A percentile compares a stretch with the other conserved stretches of the same genome.
Evolutionary conservation across 257 asterid species (phyloP).

Genomic region (Mitragyna speciosa): DNA sequence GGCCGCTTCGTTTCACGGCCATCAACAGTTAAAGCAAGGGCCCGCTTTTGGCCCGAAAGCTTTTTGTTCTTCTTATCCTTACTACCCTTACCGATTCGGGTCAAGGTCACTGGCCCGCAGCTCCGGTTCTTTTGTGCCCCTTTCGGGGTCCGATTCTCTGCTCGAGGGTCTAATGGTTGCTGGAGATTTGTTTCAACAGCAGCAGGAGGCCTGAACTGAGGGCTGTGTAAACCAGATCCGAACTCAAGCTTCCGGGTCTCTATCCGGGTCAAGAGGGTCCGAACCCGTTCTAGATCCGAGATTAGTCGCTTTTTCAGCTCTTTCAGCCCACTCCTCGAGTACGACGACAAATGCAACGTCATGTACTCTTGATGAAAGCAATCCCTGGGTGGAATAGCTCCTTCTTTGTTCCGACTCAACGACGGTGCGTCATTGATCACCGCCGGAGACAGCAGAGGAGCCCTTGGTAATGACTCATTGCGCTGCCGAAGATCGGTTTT

Average conservation of each 20-base stretch:
- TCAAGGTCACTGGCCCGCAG: not conserved
- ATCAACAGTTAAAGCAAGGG: not conserved
- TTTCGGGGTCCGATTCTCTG: not conserved
- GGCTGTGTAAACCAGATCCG: not conserved
- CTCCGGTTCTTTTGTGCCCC: not conserved
- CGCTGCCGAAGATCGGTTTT: slow-evolving; percentile 12
- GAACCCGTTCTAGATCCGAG: slow-evolving; percentile 30
- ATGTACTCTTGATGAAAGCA: slow-evolving; percentile 23
- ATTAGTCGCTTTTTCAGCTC: slow-evolving; percentile 24
- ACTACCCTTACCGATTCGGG: not conserved
- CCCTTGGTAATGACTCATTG: slow-evolving; percentile 19
- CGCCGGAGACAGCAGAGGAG: not conserved
- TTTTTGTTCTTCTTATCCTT: slow-evolving; percentile 7
- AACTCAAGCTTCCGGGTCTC: slow-evolving; percentile 12
- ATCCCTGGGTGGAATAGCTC: not conserved
- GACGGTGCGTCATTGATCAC: not conserved
- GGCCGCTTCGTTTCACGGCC: slow-evolving; percentile 15
- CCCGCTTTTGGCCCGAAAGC: slow-evolving; percentile 22
- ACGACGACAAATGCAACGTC: slow-evolving; percentile 24
- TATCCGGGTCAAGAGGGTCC: slow-evolving; percentile 16
- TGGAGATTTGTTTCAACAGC: not conserved
- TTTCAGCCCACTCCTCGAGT: slow-evolving; percentile 22
- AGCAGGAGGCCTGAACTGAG: not conserved
- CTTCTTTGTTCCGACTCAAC: not conserved
- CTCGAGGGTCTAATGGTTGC: not conserved